A percentile compares a stretch with the other conserved stretches of the same genome.
Evolutionary conservation across 768 basidiomycete species (phyloP).

Genomic region (Pulveroboletus sp.): DNA sequence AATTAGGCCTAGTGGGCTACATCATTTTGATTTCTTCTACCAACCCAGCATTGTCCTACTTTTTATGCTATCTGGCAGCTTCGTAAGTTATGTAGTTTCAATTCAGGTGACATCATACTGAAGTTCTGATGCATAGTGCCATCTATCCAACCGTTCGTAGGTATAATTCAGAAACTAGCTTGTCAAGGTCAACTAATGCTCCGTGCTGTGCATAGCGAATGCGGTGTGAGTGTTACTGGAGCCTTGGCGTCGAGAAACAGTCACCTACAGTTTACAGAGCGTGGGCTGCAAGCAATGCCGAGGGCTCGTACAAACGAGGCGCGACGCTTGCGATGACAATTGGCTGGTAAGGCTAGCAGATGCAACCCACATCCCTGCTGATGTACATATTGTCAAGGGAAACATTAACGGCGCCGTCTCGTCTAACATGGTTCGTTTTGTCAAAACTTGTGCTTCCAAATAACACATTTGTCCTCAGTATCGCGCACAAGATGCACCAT

Average conservation of each 20-base stretch:
- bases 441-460: conserved; percentile 47
- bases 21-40: conserved; percentile 63
- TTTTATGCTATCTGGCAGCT: conserved; percentile 68
- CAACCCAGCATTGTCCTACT: conserved; percentile 64
- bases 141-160: conserved; percentile 49
- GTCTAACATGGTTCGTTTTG: conserved; percentile 61
- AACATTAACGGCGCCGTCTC: conserved; percentile 70
- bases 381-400: conserved; percentile 35
- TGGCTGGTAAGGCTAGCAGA: conserved; percentile 38
- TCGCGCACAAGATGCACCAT: conserved; percentile 59
- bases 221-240: conserved; percentile 42
- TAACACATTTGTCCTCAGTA: conserved; percentile 41
- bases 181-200: not conserved
- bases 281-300: conserved; percentile 71
- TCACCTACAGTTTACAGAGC: conserved; percentile 37
- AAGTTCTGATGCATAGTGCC: conserved; percentile 24
- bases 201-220: conserved; percentile 35
- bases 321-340: conserved; percentile 70
- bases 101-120: not conserved
- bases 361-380: conserved; percentile 15
- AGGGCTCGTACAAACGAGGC: conserved; percentile 72
- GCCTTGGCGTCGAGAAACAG: conserved; percentile 6
- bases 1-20: conserved; percentile 52
- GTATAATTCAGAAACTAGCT: conserved; percentile 13
- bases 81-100: conserved; percentile 44